A percentile compares a stretch with the other conserved stretches of the same genome.
These are phyloP conservation scores for Trichoderma asperellum DNA, from an alignment of 2,329 filamentous ascomycete species.

Conservation along the genomic window DNA sequence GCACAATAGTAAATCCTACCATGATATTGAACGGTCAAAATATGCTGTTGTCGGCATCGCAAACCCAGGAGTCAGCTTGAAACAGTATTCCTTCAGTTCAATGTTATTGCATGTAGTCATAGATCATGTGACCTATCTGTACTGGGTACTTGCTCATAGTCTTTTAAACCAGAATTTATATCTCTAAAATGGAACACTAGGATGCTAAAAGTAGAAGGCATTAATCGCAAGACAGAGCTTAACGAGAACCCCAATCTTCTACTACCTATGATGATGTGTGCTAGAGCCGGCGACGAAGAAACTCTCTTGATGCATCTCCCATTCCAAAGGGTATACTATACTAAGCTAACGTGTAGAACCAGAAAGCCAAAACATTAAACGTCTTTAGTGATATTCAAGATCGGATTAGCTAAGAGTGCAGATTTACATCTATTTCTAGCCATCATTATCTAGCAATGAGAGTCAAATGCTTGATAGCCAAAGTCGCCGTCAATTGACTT, in stretches of 20 bases:
- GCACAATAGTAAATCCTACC: background rate
- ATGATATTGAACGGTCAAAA: background rate
- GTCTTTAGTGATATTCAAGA: too few species aligned
- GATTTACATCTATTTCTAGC: too few species aligned
- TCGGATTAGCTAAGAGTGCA: too few species aligned
- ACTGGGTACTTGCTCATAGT: background rate
- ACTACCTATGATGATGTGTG: background rate
- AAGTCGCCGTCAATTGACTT: background rate
- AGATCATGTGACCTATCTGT: background rate
- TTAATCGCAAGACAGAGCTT: background rate
- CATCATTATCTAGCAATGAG: too few species aligned
- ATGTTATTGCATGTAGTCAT: background rate
- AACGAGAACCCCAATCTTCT: background rate
- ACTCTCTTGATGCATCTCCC: too few species aligned
- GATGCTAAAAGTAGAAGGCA: background rate
- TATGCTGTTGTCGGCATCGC: background rate
- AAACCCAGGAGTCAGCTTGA: background rate
- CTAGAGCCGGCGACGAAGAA: background rate
- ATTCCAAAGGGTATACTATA: too few species aligned
- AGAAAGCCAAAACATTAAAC: too few species aligned
- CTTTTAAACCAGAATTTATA: background rate
- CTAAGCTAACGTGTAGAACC: too few species aligned
- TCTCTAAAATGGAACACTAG: background rate
- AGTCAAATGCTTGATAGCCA: background rate
- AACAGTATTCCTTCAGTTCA: background rate